These are phyloP conservation scores for Fusarium tricinctum DNA, from an alignment of 2,329 filamentous ascomycete genomes.

Conservation along the genomic window DNA sequence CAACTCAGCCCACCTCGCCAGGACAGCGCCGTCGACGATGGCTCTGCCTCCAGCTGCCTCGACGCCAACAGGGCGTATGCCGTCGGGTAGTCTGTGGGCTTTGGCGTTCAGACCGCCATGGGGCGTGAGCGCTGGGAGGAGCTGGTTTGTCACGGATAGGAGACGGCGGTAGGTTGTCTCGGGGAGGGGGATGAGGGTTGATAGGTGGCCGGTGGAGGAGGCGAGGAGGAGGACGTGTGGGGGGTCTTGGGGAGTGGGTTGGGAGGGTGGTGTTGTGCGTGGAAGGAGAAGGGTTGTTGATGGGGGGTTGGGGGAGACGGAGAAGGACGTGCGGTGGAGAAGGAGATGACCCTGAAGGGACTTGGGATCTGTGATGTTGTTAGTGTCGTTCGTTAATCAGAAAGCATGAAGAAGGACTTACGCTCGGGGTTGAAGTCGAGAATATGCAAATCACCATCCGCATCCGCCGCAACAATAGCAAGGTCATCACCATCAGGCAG, in stretches of 20 bases:
- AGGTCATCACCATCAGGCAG: constrained; percentile 87
- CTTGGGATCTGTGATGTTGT: constrained; percentile 79
- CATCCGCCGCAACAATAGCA: constrained; percentile 85
- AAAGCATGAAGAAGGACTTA: constrained; percentile 61
- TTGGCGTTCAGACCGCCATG: constrained; percentile 86
- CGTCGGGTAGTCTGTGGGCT: constrained; percentile 74
- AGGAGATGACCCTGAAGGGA: constrained; percentile 90
- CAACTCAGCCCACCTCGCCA: constrained; percentile 82
- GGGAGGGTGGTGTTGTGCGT: constrained; percentile 66
- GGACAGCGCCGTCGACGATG: constrained; percentile 82
- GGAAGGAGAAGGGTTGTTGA: constrained; percentile 83
- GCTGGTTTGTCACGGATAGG: constrained; percentile 82
- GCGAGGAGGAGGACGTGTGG: constrained; percentile 73
- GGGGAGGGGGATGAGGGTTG: constrained; percentile 80
- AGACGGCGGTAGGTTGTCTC: constrained; percentile 89
- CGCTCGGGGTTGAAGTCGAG: constrained; percentile 95
- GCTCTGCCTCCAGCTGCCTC: constrained; percentile 72
- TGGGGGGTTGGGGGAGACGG: constrained; percentile 82
- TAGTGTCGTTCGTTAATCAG: constrained; percentile 28
- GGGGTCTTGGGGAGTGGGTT: constrained; percentile 49
- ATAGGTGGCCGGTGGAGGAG: constrained; percentile 81
- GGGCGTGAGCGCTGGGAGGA: constrained; percentile 81
- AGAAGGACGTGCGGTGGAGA: constrained; percentile 89
- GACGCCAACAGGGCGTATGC: constrained; percentile 63
- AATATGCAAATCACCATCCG: constrained; percentile 87